A percentile compares a stretch with the other conserved stretches of the same genome.
phyloP scores from a whole-genome alignment of 2,329 filamentous ascomycete genomes.

The Pseudogymnoascus sp. region DNA sequence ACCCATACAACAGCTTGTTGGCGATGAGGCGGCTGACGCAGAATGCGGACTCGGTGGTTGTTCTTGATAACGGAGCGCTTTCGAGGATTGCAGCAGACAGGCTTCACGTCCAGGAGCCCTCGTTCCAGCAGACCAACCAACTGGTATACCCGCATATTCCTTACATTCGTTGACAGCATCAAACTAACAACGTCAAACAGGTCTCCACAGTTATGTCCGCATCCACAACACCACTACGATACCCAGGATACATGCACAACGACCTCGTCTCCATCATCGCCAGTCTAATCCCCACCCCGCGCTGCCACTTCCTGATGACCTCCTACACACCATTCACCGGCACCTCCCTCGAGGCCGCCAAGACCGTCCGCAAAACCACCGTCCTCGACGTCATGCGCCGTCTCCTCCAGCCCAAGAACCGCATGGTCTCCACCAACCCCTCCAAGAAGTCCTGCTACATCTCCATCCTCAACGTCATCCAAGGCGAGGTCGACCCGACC shows the following conservation, averaged over 20 bases:
- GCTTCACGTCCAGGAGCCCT: slow-evolving; percentile 89
- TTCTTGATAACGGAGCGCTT: slow-evolving; percentile 90
- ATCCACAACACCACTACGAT: slow-evolving; percentile 89
- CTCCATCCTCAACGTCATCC: slow-evolving; percentile 96
- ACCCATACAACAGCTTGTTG: slow-evolving; percentile 94
- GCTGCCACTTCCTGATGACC: slow-evolving; percentile 97
- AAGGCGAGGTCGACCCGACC: slow-evolving; percentile 94
- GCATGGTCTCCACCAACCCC: slow-evolving; percentile 95
- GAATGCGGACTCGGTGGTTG: slow-evolving; percentile 95
- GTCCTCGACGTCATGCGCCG: slow-evolving; percentile 96
- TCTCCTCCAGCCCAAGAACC: slow-evolving; percentile 92
- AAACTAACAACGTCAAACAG: slow-evolving; percentile 30
- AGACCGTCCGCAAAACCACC: slow-evolving; percentile 96
- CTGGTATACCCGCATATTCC: slow-evolving; percentile 45
- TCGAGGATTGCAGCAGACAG: slow-evolving; percentile 90
- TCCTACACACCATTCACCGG: slow-evolving; percentile 97
- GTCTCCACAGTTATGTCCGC: slow-evolving; percentile 97
- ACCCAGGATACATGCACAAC: slow-evolving; percentile 99
- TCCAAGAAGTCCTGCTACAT: slow-evolving; percentile 99
- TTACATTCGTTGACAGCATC: background rate
- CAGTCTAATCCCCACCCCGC: slow-evolving; percentile 88
- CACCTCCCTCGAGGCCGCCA: slow-evolving; percentile 91
- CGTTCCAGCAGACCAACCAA: slow-evolving; percentile 96
- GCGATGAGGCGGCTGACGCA: slow-evolving; percentile 86
- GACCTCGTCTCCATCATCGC: slow-evolving; percentile 95